phyloP scores from a whole-genome alignment of 352 stramenopile species.

The Elongisporangium anandrum region DNA sequence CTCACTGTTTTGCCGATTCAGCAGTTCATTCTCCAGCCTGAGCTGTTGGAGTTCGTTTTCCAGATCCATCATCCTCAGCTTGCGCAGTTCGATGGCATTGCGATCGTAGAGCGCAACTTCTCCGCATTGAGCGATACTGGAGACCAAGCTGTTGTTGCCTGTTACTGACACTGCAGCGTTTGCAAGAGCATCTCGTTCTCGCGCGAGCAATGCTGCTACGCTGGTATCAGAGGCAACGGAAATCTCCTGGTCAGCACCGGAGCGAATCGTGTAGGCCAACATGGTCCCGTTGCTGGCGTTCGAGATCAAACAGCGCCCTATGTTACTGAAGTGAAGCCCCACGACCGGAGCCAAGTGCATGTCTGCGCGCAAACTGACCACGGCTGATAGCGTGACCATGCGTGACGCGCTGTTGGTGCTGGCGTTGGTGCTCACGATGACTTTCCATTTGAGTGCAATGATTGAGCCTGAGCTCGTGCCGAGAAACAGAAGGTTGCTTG shows the following conservation, averaged over 20 bases:
- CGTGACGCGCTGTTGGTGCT: constrained; percentile 10
- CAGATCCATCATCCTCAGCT: constrained; percentile 51
- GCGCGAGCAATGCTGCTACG: neutral
- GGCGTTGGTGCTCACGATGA: constrained; percentile 13
- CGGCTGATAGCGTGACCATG: constrained; percentile 20
- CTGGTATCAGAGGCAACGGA: neutral
- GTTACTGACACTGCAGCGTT: constrained; percentile 1
- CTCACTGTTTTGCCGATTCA: constrained; percentile 42
- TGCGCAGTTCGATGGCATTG: constrained; percentile 41
- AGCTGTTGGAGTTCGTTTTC: constrained; percentile 63
- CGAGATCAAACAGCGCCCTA: constrained; percentile 27
- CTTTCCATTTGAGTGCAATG: constrained; percentile 44
- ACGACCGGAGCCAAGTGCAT: constrained; percentile 42
- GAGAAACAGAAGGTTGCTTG: constrained; percentile 35
- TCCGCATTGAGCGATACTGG: constrained; percentile 39
- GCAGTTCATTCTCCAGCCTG: constrained; percentile 69
- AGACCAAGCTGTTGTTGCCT: constrained; percentile 10
- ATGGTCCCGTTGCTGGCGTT: constrained; percentile 37
- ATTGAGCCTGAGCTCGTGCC: constrained; percentile 39
- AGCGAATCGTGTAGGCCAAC: constrained; percentile 23
- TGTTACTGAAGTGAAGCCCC: constrained; percentile 32
- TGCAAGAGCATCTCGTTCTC: constrained; percentile 1
- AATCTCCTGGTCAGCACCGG: neutral
- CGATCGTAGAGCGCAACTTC: constrained; percentile 59
- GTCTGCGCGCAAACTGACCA: constrained; percentile 28